Base-by-base conservation (phyloP, 768 basidiomycete species). In the Boletus pseudo-olivaceus region DNA sequence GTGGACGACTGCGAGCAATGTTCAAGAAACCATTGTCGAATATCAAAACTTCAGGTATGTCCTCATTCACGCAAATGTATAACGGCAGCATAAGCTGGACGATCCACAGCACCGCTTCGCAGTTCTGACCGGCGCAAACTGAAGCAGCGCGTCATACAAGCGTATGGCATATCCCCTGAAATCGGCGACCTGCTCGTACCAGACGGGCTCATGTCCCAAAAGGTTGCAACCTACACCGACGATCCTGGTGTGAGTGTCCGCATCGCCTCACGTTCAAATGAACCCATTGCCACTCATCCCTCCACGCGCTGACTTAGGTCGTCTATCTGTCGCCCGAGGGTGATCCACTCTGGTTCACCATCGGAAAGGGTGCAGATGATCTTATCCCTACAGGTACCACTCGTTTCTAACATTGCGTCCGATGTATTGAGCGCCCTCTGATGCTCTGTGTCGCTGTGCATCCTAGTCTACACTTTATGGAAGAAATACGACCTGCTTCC, bases 11-110 rank as follows among this genome's bases (percentile, higher is more conserved):
- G 34, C 33, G 4, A 33, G 11, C 33, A 52, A 89, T 90, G 88
- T 91, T 91, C 80, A 90, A 91, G 67, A 91, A 89, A 70, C 82
- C 87, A 10, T 66, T 85, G 7, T 75, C 79, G 47, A 82, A 81
- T 54, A 62, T 83, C 49, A 91, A 91, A 66, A 90, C 87, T 1
- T 86, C 84, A 35, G 80, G 79, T 76, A 54, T 45, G 32, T 48
- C 5, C 7, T 38, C 27, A 3, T 41, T 12, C 15, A n/a, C n/a
- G 3, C 1, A 29, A 5, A 26, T n/a, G 8, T 47, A 8, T 19
- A n/a, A n/a, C 10, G 19, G 40, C 10, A 12, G 2, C 38, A 38
- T 33, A 43, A 45, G 23, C 49, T 47, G 14, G 26, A 45, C 27
- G 15, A 43, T 52, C 47, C 42, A 44, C 33, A 73, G 84, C 88